These are phyloP conservation scores for Otatea glauca DNA, from an alignment of 176 grass and related monocot species.

Conservation along the genomic window DNA sequence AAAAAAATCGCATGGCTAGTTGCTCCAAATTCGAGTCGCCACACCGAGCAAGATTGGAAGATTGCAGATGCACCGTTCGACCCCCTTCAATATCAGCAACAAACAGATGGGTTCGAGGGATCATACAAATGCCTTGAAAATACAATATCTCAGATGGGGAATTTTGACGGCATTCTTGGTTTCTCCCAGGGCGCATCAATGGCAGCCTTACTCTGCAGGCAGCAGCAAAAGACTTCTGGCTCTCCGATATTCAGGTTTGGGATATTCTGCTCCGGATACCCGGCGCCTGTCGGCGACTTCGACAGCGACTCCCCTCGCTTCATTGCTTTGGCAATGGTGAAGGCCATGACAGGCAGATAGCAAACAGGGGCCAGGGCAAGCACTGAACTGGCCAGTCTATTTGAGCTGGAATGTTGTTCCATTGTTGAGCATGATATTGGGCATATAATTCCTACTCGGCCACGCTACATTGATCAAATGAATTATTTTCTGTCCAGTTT, in stretches of 20 bases:
- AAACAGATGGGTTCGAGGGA: conserved; percentile 70
- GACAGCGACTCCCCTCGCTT: conserved; percentile 63
- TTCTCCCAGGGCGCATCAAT: neutral
- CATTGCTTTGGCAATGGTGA: conserved; percentile 76
- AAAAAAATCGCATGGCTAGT: no score
- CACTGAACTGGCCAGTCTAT: conserved; percentile 55
- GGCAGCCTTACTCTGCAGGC: conserved; percentile 72
- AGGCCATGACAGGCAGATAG: conserved; percentile 83
- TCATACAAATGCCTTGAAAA: conserved; percentile 67
- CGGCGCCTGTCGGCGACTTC: conserved; percentile 26
- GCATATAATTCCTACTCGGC: conserved; percentile 81
- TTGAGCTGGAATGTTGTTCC: conserved; percentile 33
- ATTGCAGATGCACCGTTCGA: conserved; percentile 60
- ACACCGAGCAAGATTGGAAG: conserved; percentile 61
- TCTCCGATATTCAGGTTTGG: conserved; percentile 62
- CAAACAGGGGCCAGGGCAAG: conserved; percentile 56
- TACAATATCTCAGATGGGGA: conserved; percentile 52
- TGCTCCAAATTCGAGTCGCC: neutral
- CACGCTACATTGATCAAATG: conserved; percentile 70
- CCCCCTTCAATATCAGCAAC: conserved; percentile 82
- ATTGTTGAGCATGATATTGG: conserved; percentile 89
- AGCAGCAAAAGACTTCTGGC: conserved; percentile 53
- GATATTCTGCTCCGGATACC: conserved; percentile 82
- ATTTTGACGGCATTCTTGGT: conserved; percentile 38
- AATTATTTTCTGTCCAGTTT: conserved; percentile 72